Evolutionary conservation across 2,329 filamentous ascomycete genomes (phyloP), one percentile per base, ranked within the genome.

Genomic region (Blastomyces emzantsi): DNA sequence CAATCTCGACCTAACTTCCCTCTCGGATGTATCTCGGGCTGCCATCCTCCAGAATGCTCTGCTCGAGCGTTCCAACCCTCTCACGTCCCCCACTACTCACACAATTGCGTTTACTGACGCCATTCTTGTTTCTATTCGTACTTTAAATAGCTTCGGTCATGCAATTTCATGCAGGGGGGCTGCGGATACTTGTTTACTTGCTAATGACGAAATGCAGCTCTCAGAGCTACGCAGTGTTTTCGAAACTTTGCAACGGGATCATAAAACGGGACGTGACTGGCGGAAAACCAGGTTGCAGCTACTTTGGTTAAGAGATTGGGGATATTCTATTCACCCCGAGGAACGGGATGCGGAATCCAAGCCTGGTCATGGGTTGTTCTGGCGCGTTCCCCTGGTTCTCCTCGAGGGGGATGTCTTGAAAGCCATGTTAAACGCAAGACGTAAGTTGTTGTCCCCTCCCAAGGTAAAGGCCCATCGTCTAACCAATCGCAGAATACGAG

Each of bases 271-370:
- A 15, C 74, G 79, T 39, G 74, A 79, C 62, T 85, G 83, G 83
- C 70, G 67, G 45, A 71, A 70, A 9, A 77, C 80, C 25, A 77
- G 84, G 60, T 71, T 75, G 8, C 80, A 81, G 66, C 67, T 88
- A 15, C 73, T 85, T 8, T 87, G 85, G 85, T 77, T 87, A 7
- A 83, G 82, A 75, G 79, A 81, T 66, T 87, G 85, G 85, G 81
- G 80, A 30, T 71, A 76, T 56, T 66, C 69, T 28, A 55, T 62
- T 19, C 63, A 64, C 22, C 62, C 67, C 6, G 61, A 67, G 17
- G 71, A 60, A 22, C 64, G 66, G 59, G 65, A 70, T 28, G 41
- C 41, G 8, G 65, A 71, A 57, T 72, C 70, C 45, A 67, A 73
- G 28, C 69, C 72, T 43, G 79, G 78, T 36, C 73, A 74, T 65